Base-by-base conservation (phyloP, 345 rosid genomes). In the Eutrema heterophyllum region DNA sequence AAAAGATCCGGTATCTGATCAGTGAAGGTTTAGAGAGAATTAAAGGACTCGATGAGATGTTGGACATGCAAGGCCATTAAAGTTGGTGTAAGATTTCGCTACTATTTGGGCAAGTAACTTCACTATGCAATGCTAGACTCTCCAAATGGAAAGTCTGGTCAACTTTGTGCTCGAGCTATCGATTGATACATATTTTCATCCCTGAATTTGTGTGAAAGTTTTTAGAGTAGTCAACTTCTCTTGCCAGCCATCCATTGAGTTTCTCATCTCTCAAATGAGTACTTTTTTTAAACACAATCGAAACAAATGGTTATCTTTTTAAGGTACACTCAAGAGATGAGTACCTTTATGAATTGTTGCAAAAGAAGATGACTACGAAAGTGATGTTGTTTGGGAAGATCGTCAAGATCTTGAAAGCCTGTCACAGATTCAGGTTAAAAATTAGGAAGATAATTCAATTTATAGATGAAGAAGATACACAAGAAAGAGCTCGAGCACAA, bases 1-100 rank as follows among this genome's bases (percentile, higher is more conserved):
- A 85, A 46, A 87, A 80, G 83, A 81, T 86, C 43, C 83, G 92
- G 8, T 89, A 80, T 78, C 77, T 88, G 74, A 75, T 89, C 21
- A 89, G 96, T 64, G 92, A 89, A 74, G 93, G 92, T 43, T 51
- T 82, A 43, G 90, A 90, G 82, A 86, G 91, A 71, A 24, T 88
- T 60, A 82, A 86, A 81, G 58, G 83, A 63, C 82, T 87, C 16
- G 86, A 89, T 52, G 93, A 93, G 84, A 87, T 83, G 87, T 88
- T 90, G 38, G 93, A 83, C 60, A 87, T 93, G 91, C 93, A 88
- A 74, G 95, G 95, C 72, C 84, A 78, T 67, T 78, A 67, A 52
- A 26, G 29, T 1, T 50, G 13, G 6, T 27, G 2, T 38, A 13
- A 51, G 44, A 46, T 21, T 51, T 24, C 24, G n/a, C 15, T 21